Percentiles rank a stretch among this genome's conserved stretches.
Evolutionary conservation across 225 moss, liverwort and hornwort species (phyloP).

Genomic region (Physcomitrium patens): DNA sequence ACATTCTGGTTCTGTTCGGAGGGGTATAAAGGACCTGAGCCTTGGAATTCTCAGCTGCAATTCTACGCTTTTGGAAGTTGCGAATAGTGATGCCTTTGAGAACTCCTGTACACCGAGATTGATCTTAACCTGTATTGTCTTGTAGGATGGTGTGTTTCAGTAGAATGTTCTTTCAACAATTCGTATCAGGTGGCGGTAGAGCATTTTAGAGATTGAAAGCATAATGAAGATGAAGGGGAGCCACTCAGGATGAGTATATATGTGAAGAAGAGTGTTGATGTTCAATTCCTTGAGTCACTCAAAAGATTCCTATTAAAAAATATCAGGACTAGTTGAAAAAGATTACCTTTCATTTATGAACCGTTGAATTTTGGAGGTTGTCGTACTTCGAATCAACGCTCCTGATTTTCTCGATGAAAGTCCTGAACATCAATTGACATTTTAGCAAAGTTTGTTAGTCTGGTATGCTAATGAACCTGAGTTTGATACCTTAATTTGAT

Average conservation of each 20-base stretch:
- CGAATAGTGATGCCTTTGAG: conserved; percentile 1
- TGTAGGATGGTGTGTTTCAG: conserved; percentile 21
- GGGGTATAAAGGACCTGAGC: neutral
- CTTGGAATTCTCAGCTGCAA: conserved; percentile 3
- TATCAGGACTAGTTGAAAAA: conserved; percentile 53
- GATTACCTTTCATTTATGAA: neutral
- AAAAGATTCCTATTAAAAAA: conserved; percentile 62
- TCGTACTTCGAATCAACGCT: neutral
- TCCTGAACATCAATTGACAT: neutral
- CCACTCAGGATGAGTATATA: conserved; percentile 17
- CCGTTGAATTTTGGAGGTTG: neutral
- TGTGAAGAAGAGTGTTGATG: conserved; percentile 28
- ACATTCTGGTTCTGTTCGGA: conserved; percentile 26
- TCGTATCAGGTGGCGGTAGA: conserved; percentile 4
- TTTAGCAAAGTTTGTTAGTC: neutral
- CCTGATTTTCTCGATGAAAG: neutral
- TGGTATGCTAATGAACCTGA: neutral
- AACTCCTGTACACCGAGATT: conserved; percentile 5
- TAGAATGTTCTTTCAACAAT: conserved; percentile 5
- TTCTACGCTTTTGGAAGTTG: conserved; percentile 14
- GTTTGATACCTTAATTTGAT: too few species aligned
- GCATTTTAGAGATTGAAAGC: conserved; percentile 13
- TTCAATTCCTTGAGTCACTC: conserved; percentile 55
- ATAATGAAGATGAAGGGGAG: conserved; percentile 15
- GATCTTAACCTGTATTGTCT: conserved; percentile 22